Evolutionary conservation across 1,139 yeast species (phyloP).

Genomic region (Yamadazyma dushanensis): DNA sequence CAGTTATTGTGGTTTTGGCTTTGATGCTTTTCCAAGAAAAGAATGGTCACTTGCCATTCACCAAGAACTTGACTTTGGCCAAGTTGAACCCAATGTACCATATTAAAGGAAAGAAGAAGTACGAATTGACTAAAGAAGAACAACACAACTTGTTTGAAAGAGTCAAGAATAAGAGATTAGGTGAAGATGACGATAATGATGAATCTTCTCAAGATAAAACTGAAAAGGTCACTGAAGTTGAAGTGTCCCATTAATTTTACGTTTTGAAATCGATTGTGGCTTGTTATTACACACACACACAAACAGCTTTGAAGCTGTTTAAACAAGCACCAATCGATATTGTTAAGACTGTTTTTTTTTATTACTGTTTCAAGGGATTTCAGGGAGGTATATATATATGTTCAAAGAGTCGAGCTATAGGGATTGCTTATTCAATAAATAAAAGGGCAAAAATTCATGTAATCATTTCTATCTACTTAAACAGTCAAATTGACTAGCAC

Average conservation of each 20-base stretch:
- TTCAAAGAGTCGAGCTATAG: slow-evolving; percentile 18
- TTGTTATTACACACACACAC: slow-evolving; percentile 15
- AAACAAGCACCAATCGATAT: too few relatives aligned
- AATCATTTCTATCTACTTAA: slow-evolving; percentile 13
- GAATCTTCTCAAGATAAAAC: slow-evolving; percentile 24
- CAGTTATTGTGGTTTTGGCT: slow-evolving; percentile 52
- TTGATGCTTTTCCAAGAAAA: slow-evolving; percentile 74
- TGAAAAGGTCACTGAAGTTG: slow-evolving; percentile 11
- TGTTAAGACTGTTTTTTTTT: slow-evolving; percentile 1
- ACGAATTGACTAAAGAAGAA: slow-evolving; percentile 54
- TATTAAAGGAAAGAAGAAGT: slow-evolving; percentile 65
- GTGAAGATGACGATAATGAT: slow-evolving; percentile 16
- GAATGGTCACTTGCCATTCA: slow-evolving; percentile 39
- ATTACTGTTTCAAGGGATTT: slow-evolving; percentile 11
- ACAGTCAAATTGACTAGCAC: slow-evolving; percentile 33
- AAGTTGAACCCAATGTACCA: slow-evolving; percentile 72
- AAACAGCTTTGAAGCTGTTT: not conserved
- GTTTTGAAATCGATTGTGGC: not conserved
- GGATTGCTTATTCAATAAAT: slow-evolving; percentile 12
- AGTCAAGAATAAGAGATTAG: slow-evolving; percentile 26
- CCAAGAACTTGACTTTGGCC: slow-evolving; percentile 50
- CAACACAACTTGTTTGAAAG: slow-evolving; percentile 53
- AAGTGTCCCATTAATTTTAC: not conserved
- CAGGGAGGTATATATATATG: slow-evolving; percentile 11
- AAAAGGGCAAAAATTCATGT: slow-evolving; percentile 11